phyloP scores from a whole-genome alignment of 352 stramenopile genomes.

The Pythium guiyangense region DNA sequence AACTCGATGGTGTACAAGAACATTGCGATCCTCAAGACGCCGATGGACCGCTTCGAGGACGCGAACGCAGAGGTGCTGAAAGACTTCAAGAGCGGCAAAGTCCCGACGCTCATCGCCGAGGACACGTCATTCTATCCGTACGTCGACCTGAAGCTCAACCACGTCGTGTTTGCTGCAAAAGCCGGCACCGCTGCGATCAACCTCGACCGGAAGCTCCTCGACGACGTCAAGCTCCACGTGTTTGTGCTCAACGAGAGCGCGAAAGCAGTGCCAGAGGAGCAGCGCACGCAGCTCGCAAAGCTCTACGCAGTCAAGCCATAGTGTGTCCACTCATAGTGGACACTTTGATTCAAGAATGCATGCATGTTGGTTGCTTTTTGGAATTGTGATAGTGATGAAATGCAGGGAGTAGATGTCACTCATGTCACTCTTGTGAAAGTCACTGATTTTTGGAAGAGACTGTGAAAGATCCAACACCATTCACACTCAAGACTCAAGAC shows the following conservation, averaged over 20 bases:
- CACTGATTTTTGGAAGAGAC: not conserved
- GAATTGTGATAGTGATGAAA: too few species aligned
- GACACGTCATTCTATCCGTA: conserved; percentile 66
- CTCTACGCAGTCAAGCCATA: conserved; percentile 21
- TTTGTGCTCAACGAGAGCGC: conserved; percentile 45
- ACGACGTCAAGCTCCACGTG: conserved; percentile 38
- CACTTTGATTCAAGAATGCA: too few species aligned
- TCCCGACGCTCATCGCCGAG: conserved; percentile 56
- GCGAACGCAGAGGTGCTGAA: conserved; percentile 54
- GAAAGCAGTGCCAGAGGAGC: conserved; percentile 25
- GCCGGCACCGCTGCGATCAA: conserved; percentile 31
- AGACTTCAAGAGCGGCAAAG: conserved; percentile 56
- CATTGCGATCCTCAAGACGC: conserved; percentile 65
- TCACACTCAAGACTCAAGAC: too few species aligned
- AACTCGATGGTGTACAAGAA: conserved; percentile 49
- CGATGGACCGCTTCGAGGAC: conserved; percentile 60
- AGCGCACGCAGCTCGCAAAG: conserved; percentile 25
- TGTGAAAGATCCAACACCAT: too few species aligned
- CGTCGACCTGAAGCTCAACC: conserved; percentile 40
- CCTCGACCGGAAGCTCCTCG: conserved; percentile 39
- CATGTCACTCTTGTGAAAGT: too few species aligned
- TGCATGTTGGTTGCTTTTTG: too few species aligned
- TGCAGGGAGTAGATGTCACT: too few species aligned
- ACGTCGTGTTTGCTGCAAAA: conserved; percentile 67
- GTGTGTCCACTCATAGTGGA: too few species aligned